These are phyloP conservation scores for Verticillium klebahnii DNA, from an alignment of 2,329 filamentous ascomycete species.

Conservation along the genomic window DNA sequence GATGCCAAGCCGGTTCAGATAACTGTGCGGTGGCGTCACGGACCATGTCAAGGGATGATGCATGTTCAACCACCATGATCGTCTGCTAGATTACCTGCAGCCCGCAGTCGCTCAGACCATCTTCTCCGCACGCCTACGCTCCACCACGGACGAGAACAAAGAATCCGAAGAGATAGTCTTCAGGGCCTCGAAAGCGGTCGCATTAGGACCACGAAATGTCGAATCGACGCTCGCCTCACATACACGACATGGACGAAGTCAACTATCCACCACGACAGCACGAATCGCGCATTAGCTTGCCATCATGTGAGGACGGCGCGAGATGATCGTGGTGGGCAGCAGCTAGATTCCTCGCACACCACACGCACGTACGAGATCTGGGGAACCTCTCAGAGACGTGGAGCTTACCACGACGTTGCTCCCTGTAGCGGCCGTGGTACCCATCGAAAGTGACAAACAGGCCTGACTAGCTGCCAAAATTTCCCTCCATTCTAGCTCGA, in stretches of 20 bases:
- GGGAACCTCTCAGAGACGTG: background rate
- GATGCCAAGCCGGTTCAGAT: background rate
- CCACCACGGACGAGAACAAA: background rate
- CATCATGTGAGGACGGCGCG: constrained; percentile 11
- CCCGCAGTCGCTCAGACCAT: background rate
- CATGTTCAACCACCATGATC: background rate
- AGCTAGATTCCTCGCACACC: background rate
- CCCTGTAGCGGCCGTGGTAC: background rate
- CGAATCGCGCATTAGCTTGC: constrained; percentile 10
- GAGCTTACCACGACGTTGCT: background rate
- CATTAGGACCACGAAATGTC: background rate
- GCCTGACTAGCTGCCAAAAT: background rate
- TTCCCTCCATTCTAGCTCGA: background rate
- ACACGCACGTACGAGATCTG: background rate
- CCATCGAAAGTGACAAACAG: background rate
- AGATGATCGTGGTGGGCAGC: background rate
- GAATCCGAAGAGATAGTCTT: background rate
- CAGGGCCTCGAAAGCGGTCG: background rate
- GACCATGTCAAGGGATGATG: background rate
- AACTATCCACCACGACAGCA: background rate
- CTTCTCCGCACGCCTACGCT: background rate
- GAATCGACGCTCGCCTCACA: background rate
- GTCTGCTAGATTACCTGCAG: background rate
- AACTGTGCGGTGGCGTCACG: background rate
- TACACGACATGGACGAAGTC: background rate